These are phyloP conservation scores for Ogataea corticis DNA, from an alignment of 805 yeast genomes.

Conservation along the genomic window DNA sequence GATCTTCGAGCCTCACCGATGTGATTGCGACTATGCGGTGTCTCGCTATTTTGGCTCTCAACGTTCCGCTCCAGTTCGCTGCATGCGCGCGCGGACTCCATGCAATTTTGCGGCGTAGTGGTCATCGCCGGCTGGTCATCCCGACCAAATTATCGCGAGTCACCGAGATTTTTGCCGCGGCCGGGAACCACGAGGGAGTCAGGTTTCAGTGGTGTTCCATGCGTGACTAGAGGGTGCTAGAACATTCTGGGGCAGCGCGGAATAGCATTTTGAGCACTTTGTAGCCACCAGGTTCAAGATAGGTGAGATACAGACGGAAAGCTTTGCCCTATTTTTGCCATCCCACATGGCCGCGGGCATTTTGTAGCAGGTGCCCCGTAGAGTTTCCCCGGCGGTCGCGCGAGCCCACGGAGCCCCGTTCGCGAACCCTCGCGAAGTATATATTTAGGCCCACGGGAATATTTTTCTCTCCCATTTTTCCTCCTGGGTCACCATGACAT, in stretches of 20 bases:
- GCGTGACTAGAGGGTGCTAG: not conserved
- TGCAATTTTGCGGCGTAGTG: not conserved
- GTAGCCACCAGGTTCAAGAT: not conserved
- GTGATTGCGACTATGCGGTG: too few species aligned
- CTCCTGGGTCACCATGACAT: constrained; percentile 12
- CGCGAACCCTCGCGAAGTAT: not conserved
- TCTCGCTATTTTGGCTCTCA: too few species aligned
- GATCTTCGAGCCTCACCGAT: too few species aligned
- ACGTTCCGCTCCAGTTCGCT: too few species aligned
- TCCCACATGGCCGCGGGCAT: not conserved
- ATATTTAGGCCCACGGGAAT: not conserved
- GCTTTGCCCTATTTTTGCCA: not conserved
- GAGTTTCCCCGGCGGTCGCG: too few species aligned
- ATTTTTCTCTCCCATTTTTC: constrained; percentile 4
- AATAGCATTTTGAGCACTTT: not conserved
- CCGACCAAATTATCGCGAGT: not conserved
- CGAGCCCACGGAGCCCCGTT: not conserved
- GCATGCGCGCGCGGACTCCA: not conserved
- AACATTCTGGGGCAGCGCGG: not conserved
- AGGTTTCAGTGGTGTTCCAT: not conserved
- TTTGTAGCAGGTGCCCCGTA: not conserved
- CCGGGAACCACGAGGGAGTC: not conserved
- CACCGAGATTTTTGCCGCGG: not conserved
- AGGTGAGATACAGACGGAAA: not conserved
- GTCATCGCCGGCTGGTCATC: not conserved